Conservation (phyloP, 73 alveolate species). For the Paraurostyla sp. region DNA sequence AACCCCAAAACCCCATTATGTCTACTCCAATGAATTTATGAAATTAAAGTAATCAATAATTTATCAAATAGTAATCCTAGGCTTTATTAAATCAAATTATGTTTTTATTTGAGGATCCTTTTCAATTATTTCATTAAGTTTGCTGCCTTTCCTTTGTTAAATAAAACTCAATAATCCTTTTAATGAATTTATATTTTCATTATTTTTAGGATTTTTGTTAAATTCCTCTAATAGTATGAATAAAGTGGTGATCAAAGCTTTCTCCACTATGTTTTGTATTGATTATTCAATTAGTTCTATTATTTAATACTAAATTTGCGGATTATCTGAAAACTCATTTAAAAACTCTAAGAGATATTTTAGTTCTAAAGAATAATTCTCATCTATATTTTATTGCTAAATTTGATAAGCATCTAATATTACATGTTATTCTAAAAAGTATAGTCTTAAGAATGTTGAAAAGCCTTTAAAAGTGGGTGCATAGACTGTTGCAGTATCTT, state of each 20-base stretch:
- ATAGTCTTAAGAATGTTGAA: neutral
- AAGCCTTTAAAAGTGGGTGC: constrained; percentile 36
- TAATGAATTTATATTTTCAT: neutral
- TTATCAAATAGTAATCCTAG: too few species aligned
- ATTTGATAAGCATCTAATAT: neutral
- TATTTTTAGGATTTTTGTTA: neutral
- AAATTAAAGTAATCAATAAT: too few species aligned
- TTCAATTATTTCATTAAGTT: neutral
- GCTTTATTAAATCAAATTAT: too few species aligned
- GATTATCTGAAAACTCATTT: constrained; percentile 9
- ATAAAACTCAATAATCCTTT: neutral
- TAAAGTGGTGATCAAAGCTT: neutral
- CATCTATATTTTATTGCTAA: neutral
- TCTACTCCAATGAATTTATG: too few species aligned
- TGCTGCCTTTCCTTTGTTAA: neutral
- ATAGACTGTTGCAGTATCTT: neutral
- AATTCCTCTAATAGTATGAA: neutral
- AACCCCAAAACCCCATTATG: too few species aligned
- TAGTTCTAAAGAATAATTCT: neutral
- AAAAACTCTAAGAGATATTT: neutral
- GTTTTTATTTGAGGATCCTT: too few species aligned
- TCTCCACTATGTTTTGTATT: neutral
- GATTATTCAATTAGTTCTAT: neutral
- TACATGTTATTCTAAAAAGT: neutral
- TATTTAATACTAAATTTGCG: neutral